Conservation (phyloP, 192 early-diverging fungal species). For the Dispira simplex region DNA sequence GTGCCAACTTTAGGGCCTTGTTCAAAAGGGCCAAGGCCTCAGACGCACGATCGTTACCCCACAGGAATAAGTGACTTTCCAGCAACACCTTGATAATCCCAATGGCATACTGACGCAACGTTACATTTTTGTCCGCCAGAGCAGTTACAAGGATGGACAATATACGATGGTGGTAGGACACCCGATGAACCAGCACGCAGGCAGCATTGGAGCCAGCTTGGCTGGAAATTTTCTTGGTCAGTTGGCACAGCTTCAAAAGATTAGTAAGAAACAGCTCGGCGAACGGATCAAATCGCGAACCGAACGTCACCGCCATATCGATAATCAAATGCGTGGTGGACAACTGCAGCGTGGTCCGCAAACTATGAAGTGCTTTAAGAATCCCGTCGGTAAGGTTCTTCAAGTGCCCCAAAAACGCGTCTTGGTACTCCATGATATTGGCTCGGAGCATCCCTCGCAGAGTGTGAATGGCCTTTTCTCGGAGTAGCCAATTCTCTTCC, state of each 20-base stretch:
- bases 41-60: neutral
- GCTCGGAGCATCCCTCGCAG: neutral
- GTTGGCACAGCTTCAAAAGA: neutral
- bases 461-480: constrained; percentile 1
- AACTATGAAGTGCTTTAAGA: constrained; percentile 7
- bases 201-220: constrained; percentile 2
- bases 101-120: neutral
- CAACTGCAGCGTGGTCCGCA: constrained; percentile 9
- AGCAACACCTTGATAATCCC: neutral
- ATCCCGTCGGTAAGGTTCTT: constrained; percentile 9
- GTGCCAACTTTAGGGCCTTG: neutral
- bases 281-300: neutral
- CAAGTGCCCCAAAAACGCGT: neutral
- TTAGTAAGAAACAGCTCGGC: constrained; percentile 3
- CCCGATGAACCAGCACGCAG: neutral
- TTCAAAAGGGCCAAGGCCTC: constrained; percentile 3
- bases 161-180: neutral
- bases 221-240: constrained; percentile 6
- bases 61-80: neutral
- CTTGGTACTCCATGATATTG: neutral
- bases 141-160: neutral
- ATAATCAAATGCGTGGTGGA: constrained; percentile 6
- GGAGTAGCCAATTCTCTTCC: constrained; percentile 7
- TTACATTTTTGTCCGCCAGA: neutral
- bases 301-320: neutral